These are phyloP conservation scores for Ceratopteris richardii DNA, from an alignment of 75 land plant species.

Conservation along the genomic window DNA sequence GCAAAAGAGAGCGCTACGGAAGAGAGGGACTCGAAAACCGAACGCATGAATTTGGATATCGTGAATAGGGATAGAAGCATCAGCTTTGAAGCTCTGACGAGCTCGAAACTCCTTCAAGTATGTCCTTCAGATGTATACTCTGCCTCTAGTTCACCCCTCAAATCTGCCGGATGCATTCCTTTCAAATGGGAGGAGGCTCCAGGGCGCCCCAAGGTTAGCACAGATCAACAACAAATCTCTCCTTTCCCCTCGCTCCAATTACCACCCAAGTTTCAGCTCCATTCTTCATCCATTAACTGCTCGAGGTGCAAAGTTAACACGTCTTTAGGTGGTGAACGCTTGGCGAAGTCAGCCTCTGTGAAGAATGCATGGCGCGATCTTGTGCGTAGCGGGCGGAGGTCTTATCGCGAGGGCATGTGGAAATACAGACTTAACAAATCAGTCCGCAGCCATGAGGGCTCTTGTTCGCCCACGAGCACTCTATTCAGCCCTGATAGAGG, in stretches of 20 bases:
- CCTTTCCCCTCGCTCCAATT: not conserved
- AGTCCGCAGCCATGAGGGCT: not conserved
- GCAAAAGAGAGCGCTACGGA: too few species aligned
- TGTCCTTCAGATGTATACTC: not conserved
- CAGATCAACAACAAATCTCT: not conserved
- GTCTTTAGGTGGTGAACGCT: not conserved
- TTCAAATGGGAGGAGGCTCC: conserved; percentile 14
- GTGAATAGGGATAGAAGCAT: not conserved
- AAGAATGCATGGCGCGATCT: not conserved
- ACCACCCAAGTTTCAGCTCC: not conserved
- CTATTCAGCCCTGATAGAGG: not conserved
- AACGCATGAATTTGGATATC: not conserved
- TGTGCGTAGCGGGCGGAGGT: not conserved
- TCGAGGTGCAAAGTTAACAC: not conserved
- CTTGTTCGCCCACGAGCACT: conserved; percentile 3
- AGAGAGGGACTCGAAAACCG: not conserved
- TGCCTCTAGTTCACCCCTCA: conserved; percentile 2
- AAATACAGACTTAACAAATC: not conserved
- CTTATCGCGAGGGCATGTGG: not conserved
- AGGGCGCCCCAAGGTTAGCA: conserved; percentile 2
- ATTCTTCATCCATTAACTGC: not conserved
- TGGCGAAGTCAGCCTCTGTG: not conserved
- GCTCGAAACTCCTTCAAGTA: not conserved
- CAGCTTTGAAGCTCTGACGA: not conserved
- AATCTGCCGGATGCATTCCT: not conserved